These are phyloP conservation scores for Coleophoma crateriformis DNA, from an alignment of 2,329 filamentous ascomycete species.

Conservation along the genomic window DNA sequence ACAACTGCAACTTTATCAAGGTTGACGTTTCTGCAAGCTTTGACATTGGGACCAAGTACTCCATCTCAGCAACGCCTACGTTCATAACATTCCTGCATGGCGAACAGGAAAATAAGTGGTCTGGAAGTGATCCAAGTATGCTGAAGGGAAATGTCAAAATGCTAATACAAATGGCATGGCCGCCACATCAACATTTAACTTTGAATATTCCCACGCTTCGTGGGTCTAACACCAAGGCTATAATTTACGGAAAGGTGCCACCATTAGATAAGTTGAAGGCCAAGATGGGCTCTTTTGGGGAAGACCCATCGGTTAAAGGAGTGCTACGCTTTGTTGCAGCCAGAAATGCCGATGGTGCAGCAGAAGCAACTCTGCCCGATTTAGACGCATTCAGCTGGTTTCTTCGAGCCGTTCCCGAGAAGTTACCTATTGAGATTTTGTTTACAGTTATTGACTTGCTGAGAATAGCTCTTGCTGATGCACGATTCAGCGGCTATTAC, in stretches of 20 bases:
- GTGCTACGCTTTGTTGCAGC: slow-evolving; percentile 68
- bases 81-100: slow-evolving; percentile 82
- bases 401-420: slow-evolving; percentile 47
- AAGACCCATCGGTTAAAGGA: slow-evolving; percentile 52
- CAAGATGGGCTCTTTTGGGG: slow-evolving; percentile 66
- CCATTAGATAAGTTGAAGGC: slow-evolving; percentile 75
- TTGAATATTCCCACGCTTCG: slow-evolving; percentile 68
- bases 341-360: slow-evolving; percentile 50
- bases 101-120: slow-evolving; percentile 73
- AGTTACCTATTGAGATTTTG: slow-evolving; percentile 57
- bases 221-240: slow-evolving; percentile 53
- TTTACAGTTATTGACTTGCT: slow-evolving; percentile 87
- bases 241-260: slow-evolving; percentile 70
- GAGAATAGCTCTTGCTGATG: slow-evolving; percentile 70
- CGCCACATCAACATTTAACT: slow-evolving; percentile 68
- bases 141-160: slow-evolving; percentile 69
- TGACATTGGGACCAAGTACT: slow-evolving; percentile 59
- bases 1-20: slow-evolving; percentile 70
- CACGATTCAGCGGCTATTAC: slow-evolving; percentile 74
- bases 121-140: slow-evolving; percentile 63
- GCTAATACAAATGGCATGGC: slow-evolving; percentile 69
- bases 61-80: slow-evolving; percentile 74
- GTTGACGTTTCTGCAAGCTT: slow-evolving; percentile 68
- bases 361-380: slow-evolving; percentile 66
- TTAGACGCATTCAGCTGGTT: slow-evolving; percentile 59